Evolutionary conservation across 1,284 basidiomycete genomes (phyloP), one percentile per base, ranked within the genome.

Genomic region (Puccinia hordei): DNA sequence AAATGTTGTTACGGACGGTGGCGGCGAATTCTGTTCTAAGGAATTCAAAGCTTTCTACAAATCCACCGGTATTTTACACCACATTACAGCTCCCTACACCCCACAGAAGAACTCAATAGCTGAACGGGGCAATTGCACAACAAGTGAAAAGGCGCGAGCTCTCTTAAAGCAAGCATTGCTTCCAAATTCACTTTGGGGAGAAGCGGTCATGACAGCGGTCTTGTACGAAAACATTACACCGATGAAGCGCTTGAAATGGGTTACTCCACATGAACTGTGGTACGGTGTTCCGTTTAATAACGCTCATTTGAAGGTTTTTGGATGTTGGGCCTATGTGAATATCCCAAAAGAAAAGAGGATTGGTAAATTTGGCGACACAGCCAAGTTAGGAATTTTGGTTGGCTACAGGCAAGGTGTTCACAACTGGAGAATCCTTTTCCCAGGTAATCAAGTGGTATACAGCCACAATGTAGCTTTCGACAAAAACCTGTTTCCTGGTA

Each of bases 281-380:
- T 73, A 17, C 27, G 35, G 49, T 53, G 12, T 5, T 10, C 4
- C 4, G 9, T 46, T 38, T 10, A 19, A 30, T 9, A 19, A 10
- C 17, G 10, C 8, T 65, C 19, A n/a, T 5, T 38, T 65, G 19
- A 65, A 65, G 27, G 9, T n/a, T 10, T 65, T 65, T 30, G 61
- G 61, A 19, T 65, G 61, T 65, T 10, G 3, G 5, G 6, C 9
- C 30, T 65, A 19, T 10, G 19, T 65, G 4, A 65, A 65, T 10
- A 65, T 65, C 22, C 61, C 61, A 24, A 9, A 74, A 44, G 27
- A 38, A 22, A 13, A 53, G 55, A 33, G n/a, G n/a, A n/a, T n/a
- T n/a, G n/a, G n/a, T n/a, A 74, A 61, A 61, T 74, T 74, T 10
- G 41, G 27, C 2, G 35, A 73, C 17, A 73, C 71, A 9, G 6